phyloP scores from a whole-genome alignment of 2,329 filamentous ascomycete genomes.

The Cytospora mali region DNA sequence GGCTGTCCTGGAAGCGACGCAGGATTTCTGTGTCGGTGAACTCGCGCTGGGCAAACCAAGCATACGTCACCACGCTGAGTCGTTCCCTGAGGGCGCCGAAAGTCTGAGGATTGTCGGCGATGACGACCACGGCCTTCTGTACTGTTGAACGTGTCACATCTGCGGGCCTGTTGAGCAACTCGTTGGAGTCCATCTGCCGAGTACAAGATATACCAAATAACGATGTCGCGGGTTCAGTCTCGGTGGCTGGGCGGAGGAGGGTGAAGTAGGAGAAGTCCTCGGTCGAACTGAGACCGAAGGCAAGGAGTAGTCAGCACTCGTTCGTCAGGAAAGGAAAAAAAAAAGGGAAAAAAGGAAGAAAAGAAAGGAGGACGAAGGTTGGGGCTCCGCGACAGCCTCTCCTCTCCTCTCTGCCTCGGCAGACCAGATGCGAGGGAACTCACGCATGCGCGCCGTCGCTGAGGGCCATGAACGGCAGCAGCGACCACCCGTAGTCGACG shows the following conservation, averaged over 20 bases:
- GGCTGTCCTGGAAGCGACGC: constrained; percentile 85
- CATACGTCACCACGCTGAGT: constrained; percentile 84
- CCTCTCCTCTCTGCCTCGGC: constrained; percentile 4
- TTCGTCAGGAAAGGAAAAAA: not conserved
- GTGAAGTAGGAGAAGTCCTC: constrained; percentile 99
- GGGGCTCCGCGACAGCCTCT: constrained; percentile 7
- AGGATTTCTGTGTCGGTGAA: constrained; percentile 92
- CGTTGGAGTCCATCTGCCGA: constrained; percentile 80
- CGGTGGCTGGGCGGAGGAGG: constrained; percentile 66
- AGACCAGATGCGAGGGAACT: constrained; percentile 39
- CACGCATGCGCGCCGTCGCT: constrained; percentile 94
- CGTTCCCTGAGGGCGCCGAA: constrained; percentile 92
- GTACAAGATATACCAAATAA: constrained; percentile 97
- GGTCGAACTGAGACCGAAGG: constrained; percentile 59
- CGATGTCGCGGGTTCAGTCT: constrained; percentile 66
- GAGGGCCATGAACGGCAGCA: constrained; percentile 95
- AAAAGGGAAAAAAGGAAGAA: too few relatives aligned
- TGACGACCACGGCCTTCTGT: constrained; percentile 95
- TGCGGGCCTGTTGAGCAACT: constrained; percentile 74
- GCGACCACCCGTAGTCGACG: constrained; percentile 81
- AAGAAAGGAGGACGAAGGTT: too few relatives aligned
- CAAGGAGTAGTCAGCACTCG: not conserved
- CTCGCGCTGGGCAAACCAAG: constrained; percentile 94
- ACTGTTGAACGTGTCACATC: constrained; percentile 98
- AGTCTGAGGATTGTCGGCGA: constrained; percentile 85